A percentile compares a stretch with the other conserved stretches of the same genome.
These are phyloP conservation scores for Cytospora leucostoma DNA, from an alignment of 2,329 filamentous ascomycete species.

Conservation along the genomic window DNA sequence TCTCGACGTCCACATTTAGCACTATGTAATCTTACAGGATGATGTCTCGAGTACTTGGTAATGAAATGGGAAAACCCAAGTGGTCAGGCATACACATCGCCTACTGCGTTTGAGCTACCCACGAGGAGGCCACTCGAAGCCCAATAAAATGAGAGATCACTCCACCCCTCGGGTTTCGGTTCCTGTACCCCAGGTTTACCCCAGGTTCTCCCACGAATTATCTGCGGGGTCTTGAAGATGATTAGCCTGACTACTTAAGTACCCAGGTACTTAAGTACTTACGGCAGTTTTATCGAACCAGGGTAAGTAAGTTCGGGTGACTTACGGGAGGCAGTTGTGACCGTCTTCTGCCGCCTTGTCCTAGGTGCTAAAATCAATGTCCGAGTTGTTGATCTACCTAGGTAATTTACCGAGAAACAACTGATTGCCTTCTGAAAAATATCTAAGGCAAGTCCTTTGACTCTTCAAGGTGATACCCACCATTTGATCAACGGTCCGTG, in stretches of 20 bases:
- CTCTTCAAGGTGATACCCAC: too few species aligned
- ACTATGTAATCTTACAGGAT: background rate
- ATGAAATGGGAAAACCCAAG: background rate
- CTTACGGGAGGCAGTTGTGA: too few species aligned
- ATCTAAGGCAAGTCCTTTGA: too few species aligned
- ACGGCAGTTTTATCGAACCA: too few species aligned
- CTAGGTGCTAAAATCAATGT: too few species aligned
- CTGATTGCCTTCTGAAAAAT: too few species aligned
- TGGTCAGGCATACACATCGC: background rate
- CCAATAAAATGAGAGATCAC: background rate
- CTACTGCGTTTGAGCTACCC: conserved; percentile 5
- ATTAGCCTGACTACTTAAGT: conserved; percentile 4
- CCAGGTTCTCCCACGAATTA: conserved; percentile 21
- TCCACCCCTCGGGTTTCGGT: conserved; percentile 2
- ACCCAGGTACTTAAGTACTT: background rate
- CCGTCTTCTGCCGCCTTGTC: too few species aligned
- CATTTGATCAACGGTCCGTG: too few species aligned
- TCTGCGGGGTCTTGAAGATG: conserved; percentile 14
- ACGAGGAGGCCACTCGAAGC: background rate
- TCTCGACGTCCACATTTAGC: background rate
- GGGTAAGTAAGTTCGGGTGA: too few species aligned
- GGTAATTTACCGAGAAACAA: too few species aligned
- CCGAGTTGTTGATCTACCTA: too few species aligned
- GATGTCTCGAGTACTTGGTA: background rate
- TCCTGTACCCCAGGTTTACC: conserved; percentile 24